phyloP scores from a whole-genome alignment of 2,329 filamentous ascomycete species.

The Emydomyces testavorans region DNA sequence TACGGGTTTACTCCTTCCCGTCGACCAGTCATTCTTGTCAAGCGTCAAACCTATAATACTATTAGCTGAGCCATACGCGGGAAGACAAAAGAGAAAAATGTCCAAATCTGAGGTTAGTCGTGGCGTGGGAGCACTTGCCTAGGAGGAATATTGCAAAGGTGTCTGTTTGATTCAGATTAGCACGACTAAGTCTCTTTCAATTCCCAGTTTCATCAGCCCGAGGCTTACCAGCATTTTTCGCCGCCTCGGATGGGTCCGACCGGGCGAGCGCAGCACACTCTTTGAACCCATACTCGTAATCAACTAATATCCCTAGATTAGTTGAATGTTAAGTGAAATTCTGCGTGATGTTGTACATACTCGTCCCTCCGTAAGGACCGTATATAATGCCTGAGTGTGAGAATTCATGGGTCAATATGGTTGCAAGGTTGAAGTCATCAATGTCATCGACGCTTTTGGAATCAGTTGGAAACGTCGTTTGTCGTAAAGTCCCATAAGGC shows the following conservation, averaged over 20 bases:
- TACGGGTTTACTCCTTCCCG: conserved; percentile 4
- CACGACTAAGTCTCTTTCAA: not conserved
- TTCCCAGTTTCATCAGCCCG: not conserved
- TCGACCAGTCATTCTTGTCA: conserved; percentile 9
- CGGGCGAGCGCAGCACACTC: not conserved
- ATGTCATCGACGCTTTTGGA: not conserved
- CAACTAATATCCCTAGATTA: not conserved
- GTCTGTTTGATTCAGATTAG: conserved; percentile 2
- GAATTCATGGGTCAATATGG: conserved; percentile 8
- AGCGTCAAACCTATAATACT: conserved; percentile 4
- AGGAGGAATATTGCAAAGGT: conserved; percentile 5
- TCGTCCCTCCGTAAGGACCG: not conserved
- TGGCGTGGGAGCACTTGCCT: not conserved
- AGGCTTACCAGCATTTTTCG: conserved; percentile 7
- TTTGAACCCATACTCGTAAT: conserved; percentile 1
- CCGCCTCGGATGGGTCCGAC: not conserved
- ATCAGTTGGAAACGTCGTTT: conserved; percentile 1
- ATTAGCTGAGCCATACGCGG: not conserved
- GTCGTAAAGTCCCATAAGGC: not conserved
- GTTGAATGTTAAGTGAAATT: not conserved
- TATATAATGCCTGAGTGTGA: conserved; percentile 2
- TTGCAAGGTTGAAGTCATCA: conserved; percentile 5
- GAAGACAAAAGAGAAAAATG: too few relatives aligned
- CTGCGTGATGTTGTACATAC: not conserved
- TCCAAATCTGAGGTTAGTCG: not conserved